Conservation (phyloP, 129 eudicot species). For the Flaveria ramosissima region DNA sequence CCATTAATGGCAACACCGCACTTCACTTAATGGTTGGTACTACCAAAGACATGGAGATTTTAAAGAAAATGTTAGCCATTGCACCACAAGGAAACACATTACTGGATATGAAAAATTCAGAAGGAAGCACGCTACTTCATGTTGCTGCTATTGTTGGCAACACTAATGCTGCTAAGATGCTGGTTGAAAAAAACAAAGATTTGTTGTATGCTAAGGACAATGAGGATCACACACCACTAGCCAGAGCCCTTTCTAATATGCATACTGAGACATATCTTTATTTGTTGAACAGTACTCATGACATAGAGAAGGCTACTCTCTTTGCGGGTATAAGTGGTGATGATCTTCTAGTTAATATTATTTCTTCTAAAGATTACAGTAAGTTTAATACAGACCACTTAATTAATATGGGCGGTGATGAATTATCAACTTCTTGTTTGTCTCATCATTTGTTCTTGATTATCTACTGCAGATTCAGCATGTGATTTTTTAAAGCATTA, state of each 20-base stretch:
- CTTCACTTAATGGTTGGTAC: conserved; percentile 10
- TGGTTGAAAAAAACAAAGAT: neutral
- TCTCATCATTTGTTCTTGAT: neutral
- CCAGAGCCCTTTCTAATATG: conserved; percentile 18
- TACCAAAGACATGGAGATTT: neutral
- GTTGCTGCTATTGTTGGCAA: conserved; percentile 32
- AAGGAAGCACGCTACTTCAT: conserved; percentile 28
- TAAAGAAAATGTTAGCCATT: neutral
- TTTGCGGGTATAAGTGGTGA: neutral
- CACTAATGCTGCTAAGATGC: conserved; percentile 10
- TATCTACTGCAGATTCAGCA: neutral
- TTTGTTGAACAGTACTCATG: neutral
- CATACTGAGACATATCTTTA: conserved; percentile 1
- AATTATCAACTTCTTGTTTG: no score
- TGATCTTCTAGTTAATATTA: neutral
- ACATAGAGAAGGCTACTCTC: neutral
- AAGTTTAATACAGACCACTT: neutral
- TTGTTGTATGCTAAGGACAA: conserved; percentile 17
- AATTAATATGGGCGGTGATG: neutral
- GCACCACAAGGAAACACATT: neutral
- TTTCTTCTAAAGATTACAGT: conserved; percentile 16
- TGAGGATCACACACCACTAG: conserved; percentile 18
- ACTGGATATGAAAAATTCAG: neutral
- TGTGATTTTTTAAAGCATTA: neutral
- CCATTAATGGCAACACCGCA: conserved; percentile 15